phyloP scores from a whole-genome alignment of 768 basidiomycete genomes.

The Imleria badia region DNA sequence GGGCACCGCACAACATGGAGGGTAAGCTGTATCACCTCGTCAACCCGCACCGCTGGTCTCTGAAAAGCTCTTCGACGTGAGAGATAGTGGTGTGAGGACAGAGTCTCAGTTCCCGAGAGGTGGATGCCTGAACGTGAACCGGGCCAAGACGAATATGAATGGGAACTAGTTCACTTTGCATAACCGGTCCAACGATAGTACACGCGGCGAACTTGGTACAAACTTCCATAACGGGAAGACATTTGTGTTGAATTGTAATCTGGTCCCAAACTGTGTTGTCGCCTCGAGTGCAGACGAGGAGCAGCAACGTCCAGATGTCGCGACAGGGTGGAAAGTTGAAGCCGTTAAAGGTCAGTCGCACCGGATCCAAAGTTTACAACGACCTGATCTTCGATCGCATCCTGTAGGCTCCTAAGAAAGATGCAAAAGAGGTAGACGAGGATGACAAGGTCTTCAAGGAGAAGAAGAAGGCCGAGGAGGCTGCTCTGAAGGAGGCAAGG shows the following conservation, averaged over 20 bases:
- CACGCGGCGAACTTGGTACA: too few relatives aligned
- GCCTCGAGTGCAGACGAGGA: not conserved
- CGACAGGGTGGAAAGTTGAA: conserved; percentile 86
- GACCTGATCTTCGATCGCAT: not conserved
- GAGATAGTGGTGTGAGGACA: too few relatives aligned
- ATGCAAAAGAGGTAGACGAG: conserved; percentile 67
- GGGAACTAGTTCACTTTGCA: too few relatives aligned
- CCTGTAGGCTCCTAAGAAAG: conserved; percentile 78
- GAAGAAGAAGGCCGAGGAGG: conserved; percentile 73
- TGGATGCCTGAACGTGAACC: too few relatives aligned
- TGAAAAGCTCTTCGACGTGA: too few relatives aligned
- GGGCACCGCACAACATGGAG: too few relatives aligned
- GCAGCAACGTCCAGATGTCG: conserved; percentile 25
- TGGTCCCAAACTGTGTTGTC: not conserved
- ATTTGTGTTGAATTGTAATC: not conserved
- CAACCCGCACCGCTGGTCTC: too few relatives aligned
- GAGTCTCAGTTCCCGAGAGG: too few relatives aligned
- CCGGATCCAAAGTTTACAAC: not conserved
- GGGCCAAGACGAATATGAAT: too few relatives aligned
- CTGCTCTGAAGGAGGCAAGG: conserved; percentile 67
- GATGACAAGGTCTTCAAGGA: conserved; percentile 74
- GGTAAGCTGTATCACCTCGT: too few relatives aligned
- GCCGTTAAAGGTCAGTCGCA: conserved; percentile 69
- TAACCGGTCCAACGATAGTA: too few relatives aligned
- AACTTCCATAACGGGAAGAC: conserved; percentile 5